Base-by-base conservation (phyloP, 2,329 filamentous ascomycete species). In the Aspergillus brunneoviolaceus region DNA sequence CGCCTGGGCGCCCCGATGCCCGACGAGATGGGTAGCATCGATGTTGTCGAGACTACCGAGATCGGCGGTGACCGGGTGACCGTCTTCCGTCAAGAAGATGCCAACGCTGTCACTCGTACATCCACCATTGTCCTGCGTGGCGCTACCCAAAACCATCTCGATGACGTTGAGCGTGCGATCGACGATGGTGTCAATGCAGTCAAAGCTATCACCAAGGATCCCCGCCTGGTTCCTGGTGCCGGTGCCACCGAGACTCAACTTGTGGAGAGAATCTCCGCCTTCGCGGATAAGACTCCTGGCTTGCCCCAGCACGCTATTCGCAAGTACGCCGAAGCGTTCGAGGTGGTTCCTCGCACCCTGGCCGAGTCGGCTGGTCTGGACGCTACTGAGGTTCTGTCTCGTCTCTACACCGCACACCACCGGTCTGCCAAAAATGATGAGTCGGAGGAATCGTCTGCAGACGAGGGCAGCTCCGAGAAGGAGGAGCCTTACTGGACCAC, bases 101-200 rank as follows among this genome's bases (percentile, higher is more conserved):
- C 72, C 58, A 88, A 92, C 72, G 92, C 96, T 70, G 85, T 88
- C 58, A 98, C 96, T 54, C 87, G 93, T 71, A 99, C 95, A 55
- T 91, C 96, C 21, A 99, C 95, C 7, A 85, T 99, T 52, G 93
- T 99, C 56, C 87, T 99, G 62, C 88, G 95, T 66, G 95, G 96
- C 53, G 95, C 95, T 21, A 99, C 95, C 5, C 94, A 98, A 79
- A 99, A 99, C 82, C 92, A 98, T 77, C 87, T 99, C 25, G 95
- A 99, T 72, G 95, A 99, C 70, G 86, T 99, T 39, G 95, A 99
- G 84, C 89, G 95, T 65, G 95, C 95, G 54, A 93, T 99, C 59
- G 95, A 99, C 70, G 95, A 99, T 69, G 95, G 95, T 66, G 95
- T 99, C 76, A 99, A 98, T 73, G 96, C 96, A 55, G 90, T 99